Evolutionary conservation across 257 asterid species (phyloP).

Genomic region (Echium plantagineum): DNA sequence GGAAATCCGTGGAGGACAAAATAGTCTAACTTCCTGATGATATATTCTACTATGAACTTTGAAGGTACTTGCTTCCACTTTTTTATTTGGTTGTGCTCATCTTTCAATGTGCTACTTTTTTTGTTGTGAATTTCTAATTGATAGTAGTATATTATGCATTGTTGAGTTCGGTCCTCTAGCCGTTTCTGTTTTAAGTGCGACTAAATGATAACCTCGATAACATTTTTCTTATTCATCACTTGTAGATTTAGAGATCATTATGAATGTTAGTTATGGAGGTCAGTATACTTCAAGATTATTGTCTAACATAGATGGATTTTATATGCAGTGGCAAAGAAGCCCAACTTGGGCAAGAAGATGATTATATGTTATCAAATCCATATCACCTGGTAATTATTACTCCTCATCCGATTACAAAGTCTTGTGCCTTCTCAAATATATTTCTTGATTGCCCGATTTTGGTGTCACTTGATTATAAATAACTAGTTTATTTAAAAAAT

Average conservation of each 20-base stretch:
- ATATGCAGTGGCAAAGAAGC: constrained; percentile 81
- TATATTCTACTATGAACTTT: too few species aligned
- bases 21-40: too few species aligned
- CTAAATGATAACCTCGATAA: too few species aligned
- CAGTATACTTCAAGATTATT: constrained; percentile 7
- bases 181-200: too few species aligned
- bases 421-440: not conserved
- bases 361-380: constrained; percentile 76
- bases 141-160: not conserved
- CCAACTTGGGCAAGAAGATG: constrained; percentile 74
- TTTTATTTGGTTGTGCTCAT: too few species aligned
- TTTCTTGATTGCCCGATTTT: too few species aligned
- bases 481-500: too few species aligned
- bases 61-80: not conserved
- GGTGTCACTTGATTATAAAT: too few species aligned
- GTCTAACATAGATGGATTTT: constrained; percentile 8
- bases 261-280: not conserved
- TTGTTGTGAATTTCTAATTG: not conserved
- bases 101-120: not conserved
- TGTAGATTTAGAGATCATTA: too few species aligned
- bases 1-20: too few species aligned
- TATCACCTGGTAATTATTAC: constrained; percentile 76
- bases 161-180: too few species aligned
- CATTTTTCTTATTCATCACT: too few species aligned
- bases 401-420: constrained; percentile 2